Evolutionary conservation across 768 basidiomycete genomes (phyloP).

Genomic region (Cystoderma amianthinum): DNA sequence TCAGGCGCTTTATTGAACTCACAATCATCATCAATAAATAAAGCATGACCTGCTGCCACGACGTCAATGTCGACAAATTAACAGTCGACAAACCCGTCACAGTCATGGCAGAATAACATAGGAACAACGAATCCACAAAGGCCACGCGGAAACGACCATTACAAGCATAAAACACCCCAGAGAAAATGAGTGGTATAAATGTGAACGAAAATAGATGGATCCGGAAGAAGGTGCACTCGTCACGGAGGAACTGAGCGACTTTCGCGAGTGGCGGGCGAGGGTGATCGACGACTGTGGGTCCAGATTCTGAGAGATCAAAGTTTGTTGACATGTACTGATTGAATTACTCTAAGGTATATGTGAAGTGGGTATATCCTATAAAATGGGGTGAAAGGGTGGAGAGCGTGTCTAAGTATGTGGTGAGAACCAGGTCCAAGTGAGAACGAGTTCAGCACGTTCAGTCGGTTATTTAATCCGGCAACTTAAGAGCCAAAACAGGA

Average conservation of each 20-base stretch:
- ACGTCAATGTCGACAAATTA: constrained; percentile 41
- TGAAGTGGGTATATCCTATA: no score
- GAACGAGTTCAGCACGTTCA: no score
- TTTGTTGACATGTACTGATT: background rate
- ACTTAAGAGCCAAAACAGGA: no score
- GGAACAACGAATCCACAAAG: constrained; percentile 52
- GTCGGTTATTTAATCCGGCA: no score
- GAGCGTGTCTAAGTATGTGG: background rate
- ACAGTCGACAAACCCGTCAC: constrained; percentile 40
- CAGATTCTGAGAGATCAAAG: background rate
- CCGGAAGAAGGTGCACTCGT: constrained; percentile 44
- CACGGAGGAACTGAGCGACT: constrained; percentile 2
- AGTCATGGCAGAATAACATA: constrained; percentile 56
- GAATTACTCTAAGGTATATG: no score
- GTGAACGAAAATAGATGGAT: constrained; percentile 43
- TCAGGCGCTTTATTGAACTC: constrained; percentile 14
- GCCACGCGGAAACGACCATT: constrained; percentile 46
- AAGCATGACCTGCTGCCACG: constrained; percentile 41
- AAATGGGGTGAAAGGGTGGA: background rate
- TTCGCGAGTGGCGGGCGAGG: background rate
- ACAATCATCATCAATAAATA: constrained; percentile 49
- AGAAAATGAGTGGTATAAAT: constrained; percentile 50
- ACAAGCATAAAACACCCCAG: constrained; percentile 58
- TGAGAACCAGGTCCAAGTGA: no score
- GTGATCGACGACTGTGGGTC: background rate